Percentiles rank a stretch among this genome's conserved stretches.
phyloP scores from a whole-genome alignment of 768 basidiomycete species.

The Gautieria morchelliformis region DNA sequence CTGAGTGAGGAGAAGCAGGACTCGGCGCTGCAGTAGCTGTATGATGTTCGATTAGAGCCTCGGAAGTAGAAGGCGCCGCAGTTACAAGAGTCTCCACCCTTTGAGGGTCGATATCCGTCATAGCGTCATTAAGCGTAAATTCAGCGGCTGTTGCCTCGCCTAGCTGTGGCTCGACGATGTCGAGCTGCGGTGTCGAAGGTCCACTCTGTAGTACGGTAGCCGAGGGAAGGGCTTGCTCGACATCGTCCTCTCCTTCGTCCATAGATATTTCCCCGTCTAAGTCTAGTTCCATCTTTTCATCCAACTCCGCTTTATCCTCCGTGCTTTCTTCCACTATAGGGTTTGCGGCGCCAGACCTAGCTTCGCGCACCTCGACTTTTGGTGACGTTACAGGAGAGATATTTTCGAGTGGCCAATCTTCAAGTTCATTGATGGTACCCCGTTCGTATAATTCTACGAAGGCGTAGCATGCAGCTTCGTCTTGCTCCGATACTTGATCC shows the following conservation, averaged over 20 bases:
- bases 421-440: background rate
- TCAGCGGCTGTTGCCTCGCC: background rate
- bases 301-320: background rate
- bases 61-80: background rate
- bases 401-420: conserved; percentile 4
- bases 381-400: background rate
- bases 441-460: conserved; percentile 4
- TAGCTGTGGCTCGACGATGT: background rate
- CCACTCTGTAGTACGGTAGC: background rate
- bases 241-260: background rate
- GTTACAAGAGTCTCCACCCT: background rate
- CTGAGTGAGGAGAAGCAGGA: no score
- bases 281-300: background rate
- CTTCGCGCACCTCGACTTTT: background rate
- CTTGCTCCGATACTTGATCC: background rate
- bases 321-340: background rate
- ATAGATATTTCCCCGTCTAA: background rate
- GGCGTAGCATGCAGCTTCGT: conserved; percentile 1
- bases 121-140: background rate
- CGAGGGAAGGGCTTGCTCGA: background rate
- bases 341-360: background rate
- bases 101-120: background rate
- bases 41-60: background rate
- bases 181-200: background rate
- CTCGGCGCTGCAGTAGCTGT: background rate